These are phyloP conservation scores for Orbilia quercus DNA, from an alignment of 2,329 filamentous ascomycete genomes.

Conservation along the genomic window DNA sequence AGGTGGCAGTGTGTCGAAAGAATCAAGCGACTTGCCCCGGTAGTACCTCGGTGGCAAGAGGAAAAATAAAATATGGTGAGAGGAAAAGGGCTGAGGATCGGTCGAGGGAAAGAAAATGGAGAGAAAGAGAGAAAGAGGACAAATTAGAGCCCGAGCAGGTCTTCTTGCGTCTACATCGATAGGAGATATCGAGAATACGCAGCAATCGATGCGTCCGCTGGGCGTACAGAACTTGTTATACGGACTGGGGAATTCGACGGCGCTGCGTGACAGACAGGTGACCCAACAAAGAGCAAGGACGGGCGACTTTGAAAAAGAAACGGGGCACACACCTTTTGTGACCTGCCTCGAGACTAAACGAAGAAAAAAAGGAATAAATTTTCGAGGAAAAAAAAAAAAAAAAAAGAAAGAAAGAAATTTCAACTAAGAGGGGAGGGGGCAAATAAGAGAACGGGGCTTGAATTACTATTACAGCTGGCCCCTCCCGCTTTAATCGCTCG, in stretches of 20 bases:
- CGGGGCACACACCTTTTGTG: conserved; percentile 10
- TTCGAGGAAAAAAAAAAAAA: conserved; percentile 31
- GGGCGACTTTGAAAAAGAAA: conserved; percentile 24
- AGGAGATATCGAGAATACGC: conserved; percentile 42
- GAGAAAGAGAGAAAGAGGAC: conserved; percentile 2
- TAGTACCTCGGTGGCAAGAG: conserved; percentile 32
- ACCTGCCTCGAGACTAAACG: conserved; percentile 3
- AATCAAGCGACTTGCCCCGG: conserved; percentile 43
- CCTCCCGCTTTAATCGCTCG: conserved; percentile 57
- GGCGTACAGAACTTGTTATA: conserved; percentile 52
- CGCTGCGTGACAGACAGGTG: conserved; percentile 56
- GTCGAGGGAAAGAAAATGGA: conserved; percentile 17
- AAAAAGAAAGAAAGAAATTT: conserved; percentile 26
- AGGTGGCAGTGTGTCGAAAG: conserved; percentile 53
- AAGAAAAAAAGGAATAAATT: conserved; percentile 28
- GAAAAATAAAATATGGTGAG: conserved; percentile 35
- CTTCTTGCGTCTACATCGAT: conserved; percentile 51
- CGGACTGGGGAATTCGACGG: conserved; percentile 46
- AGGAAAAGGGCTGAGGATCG: conserved; percentile 20
- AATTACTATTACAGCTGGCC: conserved; percentile 53
- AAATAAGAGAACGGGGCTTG: conserved; percentile 55
- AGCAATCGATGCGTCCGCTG: conserved; percentile 14
- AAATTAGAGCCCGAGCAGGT: conserved; percentile 28
- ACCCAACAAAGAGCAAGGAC: conserved; percentile 44
- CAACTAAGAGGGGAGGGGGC: conserved; percentile 54